Conservation (phyloP, 176 grass and related monocot genomes). For the Cenchrus americanus region DNA sequence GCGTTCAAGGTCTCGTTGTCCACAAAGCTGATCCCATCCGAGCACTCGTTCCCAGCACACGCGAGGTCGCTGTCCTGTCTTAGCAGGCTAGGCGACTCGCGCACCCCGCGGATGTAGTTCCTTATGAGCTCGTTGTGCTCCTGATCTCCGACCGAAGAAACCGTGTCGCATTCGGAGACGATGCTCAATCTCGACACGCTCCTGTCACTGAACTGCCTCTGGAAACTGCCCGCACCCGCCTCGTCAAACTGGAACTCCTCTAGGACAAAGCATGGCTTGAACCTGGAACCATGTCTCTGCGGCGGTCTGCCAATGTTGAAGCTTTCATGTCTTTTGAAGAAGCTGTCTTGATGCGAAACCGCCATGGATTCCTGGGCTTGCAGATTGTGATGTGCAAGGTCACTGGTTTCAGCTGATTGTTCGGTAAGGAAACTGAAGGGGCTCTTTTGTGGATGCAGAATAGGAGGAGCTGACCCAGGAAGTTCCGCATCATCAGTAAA, state of each 20-base stretch:
- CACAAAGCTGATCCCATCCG: not conserved
- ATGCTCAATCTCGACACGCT: constrained; percentile 50
- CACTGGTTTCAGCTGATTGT: constrained; percentile 38
- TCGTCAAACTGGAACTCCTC: constrained; percentile 33
- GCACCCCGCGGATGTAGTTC: constrained; percentile 7
- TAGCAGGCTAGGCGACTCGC: constrained; percentile 15
- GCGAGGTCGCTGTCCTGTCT: constrained; percentile 13
- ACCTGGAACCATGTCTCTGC: constrained; percentile 37
- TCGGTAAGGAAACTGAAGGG: constrained; percentile 64
- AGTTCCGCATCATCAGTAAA: constrained; percentile 52
- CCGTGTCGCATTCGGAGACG: constrained; percentile 42
- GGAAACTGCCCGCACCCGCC: constrained; percentile 30
- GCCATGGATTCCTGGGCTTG: constrained; percentile 26
- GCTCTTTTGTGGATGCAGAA: constrained; percentile 53
- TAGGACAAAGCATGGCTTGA: constrained; percentile 49
- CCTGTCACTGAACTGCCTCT: constrained; percentile 56
- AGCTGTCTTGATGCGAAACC: constrained; percentile 37
- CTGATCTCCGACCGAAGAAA: constrained; percentile 37
- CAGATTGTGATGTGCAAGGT: constrained; percentile 29
- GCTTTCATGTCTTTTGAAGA: constrained; percentile 73
- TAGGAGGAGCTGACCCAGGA: constrained; percentile 83
- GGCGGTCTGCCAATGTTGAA: constrained; percentile 67
- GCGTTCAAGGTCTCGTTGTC: constrained; percentile 27
- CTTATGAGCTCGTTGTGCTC: constrained; percentile 26
- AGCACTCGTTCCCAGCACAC: constrained; percentile 27